Evolutionary conservation across 1,139 yeast species (phyloP), one percentile per base, ranked within the genome.

Genomic region (Geotrichum histeridarum): DNA sequence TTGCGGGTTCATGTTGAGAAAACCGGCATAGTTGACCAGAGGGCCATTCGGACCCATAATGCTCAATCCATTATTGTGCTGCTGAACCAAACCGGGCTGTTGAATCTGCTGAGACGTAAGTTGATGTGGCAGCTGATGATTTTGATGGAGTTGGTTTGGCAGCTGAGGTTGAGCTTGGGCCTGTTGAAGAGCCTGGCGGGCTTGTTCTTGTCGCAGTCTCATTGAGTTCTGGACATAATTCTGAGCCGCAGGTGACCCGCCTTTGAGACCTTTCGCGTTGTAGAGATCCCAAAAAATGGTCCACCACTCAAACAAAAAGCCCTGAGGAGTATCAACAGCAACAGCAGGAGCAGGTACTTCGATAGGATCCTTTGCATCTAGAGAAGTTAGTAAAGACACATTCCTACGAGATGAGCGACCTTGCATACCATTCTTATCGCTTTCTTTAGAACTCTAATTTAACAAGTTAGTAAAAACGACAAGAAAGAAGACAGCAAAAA

Each of bases 291-390:
- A 91, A 67, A 90, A 91, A 36, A 90, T 83, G 72, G 83, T 90
- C 97, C 97, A 91, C 97, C 98, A 91, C 67, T 90, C 97, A 63
- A 80, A 83, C 46, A 90, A 73, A 64, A 88, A 90, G 9, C 96
- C 94, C 63, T 85, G 91, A 0, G 95, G 94, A 3, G 95, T 84
- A 66, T 89, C 73, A 53, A 72, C 67, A 30, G 71, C 71, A 12
- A 68, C 65, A 38, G 53, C 51, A 14, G 63, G 58, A 4, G 50
- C 18, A 5, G 57, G 52, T 12, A 42, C 51, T 33, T 42, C 53
- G 31, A 37, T 41, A 11, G 57, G 12, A 14, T 35, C 54, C 14
- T 46, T 33, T 2, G 4, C 37, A 33, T 39, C 12, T 9, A 39
- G 4, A 37, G 2, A 2, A 5, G 41, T 37, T 37, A 37, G 41